phyloP scores from a whole-genome alignment of 2,329 filamentous ascomycete species.

The Xylogone sp. region DNA sequence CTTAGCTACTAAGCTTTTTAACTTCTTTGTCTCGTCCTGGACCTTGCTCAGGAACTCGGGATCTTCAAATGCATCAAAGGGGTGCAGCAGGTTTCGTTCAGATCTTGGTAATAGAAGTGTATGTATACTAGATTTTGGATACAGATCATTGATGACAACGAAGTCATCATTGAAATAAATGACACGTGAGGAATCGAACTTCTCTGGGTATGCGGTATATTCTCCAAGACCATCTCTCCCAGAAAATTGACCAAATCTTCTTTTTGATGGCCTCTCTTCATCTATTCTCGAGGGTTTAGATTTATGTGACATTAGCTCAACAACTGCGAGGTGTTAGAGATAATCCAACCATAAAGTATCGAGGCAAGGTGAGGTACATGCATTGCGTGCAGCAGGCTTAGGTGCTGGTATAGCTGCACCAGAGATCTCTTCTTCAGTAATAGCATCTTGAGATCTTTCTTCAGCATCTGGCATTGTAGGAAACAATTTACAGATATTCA shows the following conservation, averaged over 20 bases:
- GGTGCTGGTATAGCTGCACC: constrained; percentile 29
- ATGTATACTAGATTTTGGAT: constrained; percentile 82
- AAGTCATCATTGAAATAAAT: constrained; percentile 66
- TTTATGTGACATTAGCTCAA: constrained; percentile 33
- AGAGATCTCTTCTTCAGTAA: constrained; percentile 38
- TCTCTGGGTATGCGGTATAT: constrained; percentile 62
- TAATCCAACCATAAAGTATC: neutral
- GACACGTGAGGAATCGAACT: constrained; percentile 54
- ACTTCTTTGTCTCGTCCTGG: constrained; percentile 53
- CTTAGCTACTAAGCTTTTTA: constrained; percentile 63
- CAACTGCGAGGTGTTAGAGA: neutral
- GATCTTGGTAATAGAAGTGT: constrained; percentile 82
- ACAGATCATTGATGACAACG: constrained; percentile 77
- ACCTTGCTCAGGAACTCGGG: constrained; percentile 63
- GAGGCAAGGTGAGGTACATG: constrained; percentile 32
- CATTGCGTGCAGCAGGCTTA: constrained; percentile 32
- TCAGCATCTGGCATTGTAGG: neutral
- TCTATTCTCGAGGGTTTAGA: constrained; percentile 29
- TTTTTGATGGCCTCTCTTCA: constrained; percentile 6
- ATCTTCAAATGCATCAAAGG: constrained; percentile 74
- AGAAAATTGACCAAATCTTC: constrained; percentile 29
- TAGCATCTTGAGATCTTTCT: constrained; percentile 32
- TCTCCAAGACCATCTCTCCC: constrained; percentile 58
- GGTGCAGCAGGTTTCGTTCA: constrained; percentile 56
- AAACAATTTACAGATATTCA: neutral